A percentile compares a stretch with the other conserved stretches of the same genome.
Evolutionary conservation across 768 basidiomycete genomes (phyloP).

Genomic region (Auriscalpium orientale): DNA sequence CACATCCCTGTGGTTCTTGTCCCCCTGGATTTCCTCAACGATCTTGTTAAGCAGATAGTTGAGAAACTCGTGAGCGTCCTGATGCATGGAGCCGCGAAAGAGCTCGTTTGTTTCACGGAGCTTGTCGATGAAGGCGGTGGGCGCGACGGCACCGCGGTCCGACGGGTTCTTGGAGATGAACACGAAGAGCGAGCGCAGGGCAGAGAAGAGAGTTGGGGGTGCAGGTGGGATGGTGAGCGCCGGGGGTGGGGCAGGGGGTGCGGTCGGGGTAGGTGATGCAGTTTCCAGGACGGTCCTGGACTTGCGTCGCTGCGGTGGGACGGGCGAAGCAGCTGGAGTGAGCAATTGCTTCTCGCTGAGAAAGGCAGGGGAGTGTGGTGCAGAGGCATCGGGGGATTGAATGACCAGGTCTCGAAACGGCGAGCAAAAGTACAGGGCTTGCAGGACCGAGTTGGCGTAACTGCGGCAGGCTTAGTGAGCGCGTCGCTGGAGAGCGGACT

Average conservation of each 20-base stretch:
- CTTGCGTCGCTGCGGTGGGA: constrained; percentile 44
- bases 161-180: constrained; percentile 73
- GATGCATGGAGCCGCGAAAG: constrained; percentile 88
- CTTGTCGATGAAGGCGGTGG: constrained; percentile 88
- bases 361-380: constrained; percentile 28
- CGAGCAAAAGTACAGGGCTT: constrained; percentile 90
- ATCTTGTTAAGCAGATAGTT: constrained; percentile 91
- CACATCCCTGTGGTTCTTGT: constrained; percentile 32
- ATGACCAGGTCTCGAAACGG: constrained; percentile 89
- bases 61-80: constrained; percentile 98
- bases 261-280: constrained; percentile 17
- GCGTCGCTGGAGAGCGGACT: neutral
- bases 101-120: constrained; percentile 88
- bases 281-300: constrained; percentile 30
- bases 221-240: constrained; percentile 43
- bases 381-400: constrained; percentile 52
- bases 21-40: constrained; percentile 85
- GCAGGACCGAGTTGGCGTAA: constrained; percentile 98
- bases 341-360: constrained; percentile 17
- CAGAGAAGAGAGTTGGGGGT: constrained; percentile 79
- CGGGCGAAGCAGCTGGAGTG: constrained; percentile 22
- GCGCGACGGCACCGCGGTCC: constrained; percentile 81
- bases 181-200: constrained; percentile 86
- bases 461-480: constrained; percentile 30
- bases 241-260: constrained; percentile 21